A percentile compares a stretch with the other conserved stretches of the same genome.
phyloP scores from a whole-genome alignment of 306 rosid genomes.

The Begonia peltatifolia region DNA sequence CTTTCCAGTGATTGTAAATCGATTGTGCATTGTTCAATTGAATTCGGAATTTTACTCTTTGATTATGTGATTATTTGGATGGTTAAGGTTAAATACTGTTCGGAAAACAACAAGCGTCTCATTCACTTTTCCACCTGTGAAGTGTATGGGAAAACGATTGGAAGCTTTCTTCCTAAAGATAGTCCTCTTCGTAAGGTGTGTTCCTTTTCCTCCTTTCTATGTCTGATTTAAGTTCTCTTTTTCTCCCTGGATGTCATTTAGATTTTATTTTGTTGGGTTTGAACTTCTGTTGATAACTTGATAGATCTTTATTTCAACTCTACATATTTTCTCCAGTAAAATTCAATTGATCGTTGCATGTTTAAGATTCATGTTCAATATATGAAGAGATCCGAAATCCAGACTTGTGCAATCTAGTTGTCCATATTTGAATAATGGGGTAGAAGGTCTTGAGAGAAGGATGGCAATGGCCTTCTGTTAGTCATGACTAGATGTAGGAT shows the following conservation, averaged over 20 bases:
- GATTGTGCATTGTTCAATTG: background rate
- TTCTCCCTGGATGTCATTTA: background rate
- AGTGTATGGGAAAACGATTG: conserved; percentile 86
- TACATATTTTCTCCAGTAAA: too few relatives aligned
- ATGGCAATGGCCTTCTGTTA: too few relatives aligned
- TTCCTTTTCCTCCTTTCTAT: conserved; percentile 9
- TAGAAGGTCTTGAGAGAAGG: too few relatives aligned
- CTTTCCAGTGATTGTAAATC: too few relatives aligned
- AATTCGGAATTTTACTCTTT: background rate
- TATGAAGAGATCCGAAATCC: too few relatives aligned
- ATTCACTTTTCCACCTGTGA: conserved; percentile 89
- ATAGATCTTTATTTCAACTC: too few relatives aligned
- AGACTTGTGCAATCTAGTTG: too few relatives aligned
- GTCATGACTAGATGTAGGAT: too few relatives aligned
- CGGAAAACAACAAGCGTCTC: conserved; percentile 73
- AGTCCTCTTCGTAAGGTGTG: conserved; percentile 70
- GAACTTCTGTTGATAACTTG: background rate
- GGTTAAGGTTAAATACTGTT: conserved; percentile 65
- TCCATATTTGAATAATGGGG: too few relatives aligned
- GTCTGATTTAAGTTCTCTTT: background rate
- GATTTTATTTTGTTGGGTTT: background rate
- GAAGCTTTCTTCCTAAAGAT: conserved; percentile 78
- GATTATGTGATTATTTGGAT: conserved; percentile 6
- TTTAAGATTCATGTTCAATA: too few relatives aligned
- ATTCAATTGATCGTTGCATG: too few relatives aligned